These are phyloP conservation scores for Aspergillus versicolor DNA, from an alignment of 2,329 filamentous ascomycete genomes.

Conservation along the genomic window DNA sequence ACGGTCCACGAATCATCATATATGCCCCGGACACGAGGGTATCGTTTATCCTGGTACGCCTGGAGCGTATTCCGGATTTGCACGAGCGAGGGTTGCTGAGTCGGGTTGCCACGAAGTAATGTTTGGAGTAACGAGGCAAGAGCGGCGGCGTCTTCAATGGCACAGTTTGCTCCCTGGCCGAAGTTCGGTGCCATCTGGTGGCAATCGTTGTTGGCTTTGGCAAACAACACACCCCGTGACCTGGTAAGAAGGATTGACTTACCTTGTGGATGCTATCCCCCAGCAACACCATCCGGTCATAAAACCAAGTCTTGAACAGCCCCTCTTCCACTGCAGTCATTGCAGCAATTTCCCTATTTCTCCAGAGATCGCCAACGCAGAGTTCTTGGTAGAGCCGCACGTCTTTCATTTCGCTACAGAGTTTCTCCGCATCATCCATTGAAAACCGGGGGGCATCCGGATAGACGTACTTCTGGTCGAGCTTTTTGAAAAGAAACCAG, in stretches of 20 bases:
- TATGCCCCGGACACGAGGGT: conserved; percentile 15
- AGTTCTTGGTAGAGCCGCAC: conserved; percentile 18
- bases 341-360: conserved; percentile 11
- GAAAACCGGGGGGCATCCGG: conserved; percentile 24
- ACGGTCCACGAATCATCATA: conserved; percentile 15
- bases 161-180: conserved; percentile 44
- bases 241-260: neutral
- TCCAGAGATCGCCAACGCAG: conserved; percentile 25
- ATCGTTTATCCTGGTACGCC: conserved; percentile 13
- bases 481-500: conserved; percentile 29
- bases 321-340: conserved; percentile 28
- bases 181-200: conserved; percentile 34
- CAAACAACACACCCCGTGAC: neutral
- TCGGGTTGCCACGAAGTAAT: conserved; percentile 19
- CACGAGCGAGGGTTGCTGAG: neutral
- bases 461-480: conserved; percentile 22
- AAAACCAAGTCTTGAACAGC: conserved; percentile 24
- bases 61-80: conserved; percentile 7
- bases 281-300: conserved; percentile 23
- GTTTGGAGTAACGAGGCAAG: conserved; percentile 26
- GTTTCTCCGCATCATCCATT: conserved; percentile 17
- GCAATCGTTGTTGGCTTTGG: neutral
- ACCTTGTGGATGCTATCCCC: conserved; percentile 33
- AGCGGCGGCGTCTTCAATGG: conserved; percentile 41
- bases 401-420: conserved; percentile 10